Conservation (phyloP, 1,139 yeast species). For the Zygosaccharomyces sapae region DNA sequence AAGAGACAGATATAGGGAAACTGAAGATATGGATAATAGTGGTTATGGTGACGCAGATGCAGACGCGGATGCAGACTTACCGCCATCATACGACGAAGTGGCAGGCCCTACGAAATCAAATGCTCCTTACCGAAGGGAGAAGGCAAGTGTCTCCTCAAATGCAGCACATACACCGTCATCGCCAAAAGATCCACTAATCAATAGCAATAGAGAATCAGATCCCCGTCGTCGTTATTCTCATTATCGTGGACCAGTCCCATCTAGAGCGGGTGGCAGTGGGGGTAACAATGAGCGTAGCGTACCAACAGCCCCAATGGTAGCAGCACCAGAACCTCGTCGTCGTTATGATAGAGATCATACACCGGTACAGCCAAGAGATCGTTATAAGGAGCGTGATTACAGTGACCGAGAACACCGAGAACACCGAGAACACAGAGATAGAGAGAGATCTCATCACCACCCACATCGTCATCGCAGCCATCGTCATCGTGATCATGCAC, state of each 20-base stretch:
- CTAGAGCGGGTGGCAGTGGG: conserved; percentile 2
- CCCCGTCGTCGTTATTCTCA: conserved; percentile 12
- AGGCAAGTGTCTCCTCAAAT: conserved; percentile 11
- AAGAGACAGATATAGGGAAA: conserved; percentile 28
- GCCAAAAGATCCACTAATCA: neutral
- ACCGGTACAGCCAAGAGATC: neutral
- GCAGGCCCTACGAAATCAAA: conserved; percentile 40
- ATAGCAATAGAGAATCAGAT: conserved; percentile 1
- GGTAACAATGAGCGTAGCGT: neutral
- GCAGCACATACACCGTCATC: neutral
- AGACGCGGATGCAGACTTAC: conserved; percentile 24
- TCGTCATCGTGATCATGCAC: conserved; percentile 15
- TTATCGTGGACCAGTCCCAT: conserved; percentile 5
- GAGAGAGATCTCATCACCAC: conserved; percentile 2
- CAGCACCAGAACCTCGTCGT: conserved; percentile 6
- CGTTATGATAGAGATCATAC: conserved; percentile 2
- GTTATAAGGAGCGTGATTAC: conserved; percentile 1
- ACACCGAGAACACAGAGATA: conserved; percentile 1
- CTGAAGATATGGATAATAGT: conserved; percentile 17
- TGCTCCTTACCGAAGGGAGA: conserved; percentile 24
- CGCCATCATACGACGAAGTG: conserved; percentile 69
- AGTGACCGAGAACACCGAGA: neutral
- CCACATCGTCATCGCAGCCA: conserved; percentile 3
- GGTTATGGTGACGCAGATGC: conserved; percentile 9
- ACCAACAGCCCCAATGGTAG: conserved; percentile 1